Conservation (phyloP, 1,139 yeast genomes). For the Geotrichum fermentans region DNA sequence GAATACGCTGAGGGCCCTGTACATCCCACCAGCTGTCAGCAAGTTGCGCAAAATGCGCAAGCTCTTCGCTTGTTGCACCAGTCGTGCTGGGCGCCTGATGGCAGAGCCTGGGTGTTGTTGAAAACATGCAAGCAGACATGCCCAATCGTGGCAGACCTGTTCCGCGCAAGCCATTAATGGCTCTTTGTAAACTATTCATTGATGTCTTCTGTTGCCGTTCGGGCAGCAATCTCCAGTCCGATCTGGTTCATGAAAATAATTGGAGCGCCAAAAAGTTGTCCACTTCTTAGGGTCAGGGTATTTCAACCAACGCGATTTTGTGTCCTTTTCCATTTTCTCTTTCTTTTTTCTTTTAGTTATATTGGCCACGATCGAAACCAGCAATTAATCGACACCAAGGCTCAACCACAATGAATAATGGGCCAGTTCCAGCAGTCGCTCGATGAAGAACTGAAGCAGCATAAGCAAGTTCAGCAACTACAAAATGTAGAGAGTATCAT, state of each 20-base stretch:
- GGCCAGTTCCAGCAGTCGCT: slow-evolving; percentile 8
- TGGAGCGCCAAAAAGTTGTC: too few species aligned
- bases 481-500: slow-evolving; percentile 29
- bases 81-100: slow-evolving; percentile 10
- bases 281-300: neutral
- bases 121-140: neutral
- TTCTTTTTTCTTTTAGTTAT: neutral
- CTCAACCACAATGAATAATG: slow-evolving; percentile 6
- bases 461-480: slow-evolving; percentile 4
- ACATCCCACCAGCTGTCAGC: slow-evolving; percentile 98
- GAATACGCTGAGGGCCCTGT: slow-evolving; percentile 83
- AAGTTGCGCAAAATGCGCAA: slow-evolving; percentile 72
- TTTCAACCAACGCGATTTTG: neutral
- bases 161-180: neutral
- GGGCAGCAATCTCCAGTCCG: neutral
- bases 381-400: too few species aligned
- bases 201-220: neutral
- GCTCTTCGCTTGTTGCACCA: slow-evolving; percentile 45
- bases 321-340: neutral
- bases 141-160: neutral
- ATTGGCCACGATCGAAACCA: too few species aligned
- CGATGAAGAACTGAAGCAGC: slow-evolving; percentile 6
- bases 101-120: neutral
- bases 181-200: too few species aligned
- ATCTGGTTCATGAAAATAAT: too few species aligned